Conservation (phyloP, 2,329 filamentous ascomycete species). For the Cryphonectria radicalis region DNA sequence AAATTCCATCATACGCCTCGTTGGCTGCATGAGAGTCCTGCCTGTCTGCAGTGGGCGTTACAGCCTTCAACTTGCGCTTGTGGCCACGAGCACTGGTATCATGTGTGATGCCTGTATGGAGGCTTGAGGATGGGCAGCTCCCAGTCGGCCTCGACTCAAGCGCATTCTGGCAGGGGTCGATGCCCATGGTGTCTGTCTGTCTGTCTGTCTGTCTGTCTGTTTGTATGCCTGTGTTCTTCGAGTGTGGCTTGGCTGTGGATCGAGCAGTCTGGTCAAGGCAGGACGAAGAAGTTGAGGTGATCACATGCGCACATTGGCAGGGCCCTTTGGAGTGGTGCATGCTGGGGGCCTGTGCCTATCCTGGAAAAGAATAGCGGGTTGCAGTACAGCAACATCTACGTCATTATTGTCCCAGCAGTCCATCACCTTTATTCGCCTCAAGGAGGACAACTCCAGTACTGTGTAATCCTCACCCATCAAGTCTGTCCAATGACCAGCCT, state of each 20-base stretch:
- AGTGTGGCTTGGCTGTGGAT: not conserved
- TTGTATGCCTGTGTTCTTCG: too few relatives aligned
- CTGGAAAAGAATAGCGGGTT: not conserved
- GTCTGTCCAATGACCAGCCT: too few relatives aligned
- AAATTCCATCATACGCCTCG: not conserved
- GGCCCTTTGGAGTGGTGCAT: not conserved
- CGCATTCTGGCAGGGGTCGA: conserved; percentile 18
- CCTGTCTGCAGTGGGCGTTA: too few relatives aligned
- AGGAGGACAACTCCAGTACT: too few relatives aligned
- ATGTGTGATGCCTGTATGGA: not conserved
- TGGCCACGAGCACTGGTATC: not conserved
- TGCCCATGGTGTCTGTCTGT: conserved; percentile 10
- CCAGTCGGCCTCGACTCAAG: not conserved
- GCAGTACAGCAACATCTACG: not conserved
- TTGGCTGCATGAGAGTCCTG: not conserved
- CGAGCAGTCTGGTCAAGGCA: not conserved
- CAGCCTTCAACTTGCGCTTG: conserved; percentile 13
- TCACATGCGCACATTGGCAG: not conserved
- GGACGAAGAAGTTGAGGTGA: not conserved
- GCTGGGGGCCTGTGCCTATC: not conserved
- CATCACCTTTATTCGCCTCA: not conserved
- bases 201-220: not conserved
- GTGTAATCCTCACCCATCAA: too few relatives aligned
- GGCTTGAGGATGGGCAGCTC: not conserved
- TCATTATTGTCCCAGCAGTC: not conserved